phyloP scores from a whole-genome alignment of 2,329 filamentous ascomycete species.

The Cladosporium oxysporum region DNA sequence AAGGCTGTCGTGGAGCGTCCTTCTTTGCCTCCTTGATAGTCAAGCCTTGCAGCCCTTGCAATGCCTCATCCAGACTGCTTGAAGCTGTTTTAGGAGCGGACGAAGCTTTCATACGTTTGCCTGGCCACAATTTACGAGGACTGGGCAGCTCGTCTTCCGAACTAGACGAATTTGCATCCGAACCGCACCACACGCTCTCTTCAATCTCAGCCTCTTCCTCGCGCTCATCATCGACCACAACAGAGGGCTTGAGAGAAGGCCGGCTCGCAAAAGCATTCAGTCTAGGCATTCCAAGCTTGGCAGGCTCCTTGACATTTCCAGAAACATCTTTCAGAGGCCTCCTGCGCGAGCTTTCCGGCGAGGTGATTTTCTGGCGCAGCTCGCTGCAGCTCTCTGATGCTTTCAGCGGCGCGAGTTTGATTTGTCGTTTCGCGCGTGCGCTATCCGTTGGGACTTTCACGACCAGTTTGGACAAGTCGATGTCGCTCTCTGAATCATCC shows the following conservation, averaged over 20 bases:
- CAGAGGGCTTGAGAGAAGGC: slow-evolving; percentile 12
- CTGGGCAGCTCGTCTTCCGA: slow-evolving; percentile 34
- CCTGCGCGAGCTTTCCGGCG: slow-evolving; percentile 18
- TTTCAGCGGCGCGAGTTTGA: slow-evolving; percentile 26
- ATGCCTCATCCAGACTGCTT: slow-evolving; percentile 3
- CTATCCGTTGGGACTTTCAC: neutral
- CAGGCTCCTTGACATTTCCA: slow-evolving; percentile 3
- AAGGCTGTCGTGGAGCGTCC: neutral
- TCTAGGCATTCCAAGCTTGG: neutral
- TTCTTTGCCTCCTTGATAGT: slow-evolving; percentile 12
- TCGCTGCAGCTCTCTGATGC: slow-evolving; percentile 19
- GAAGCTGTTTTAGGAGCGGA: neutral
- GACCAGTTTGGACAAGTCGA: neutral
- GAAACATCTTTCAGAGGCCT: slow-evolving; percentile 13
- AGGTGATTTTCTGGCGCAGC: slow-evolving; percentile 18
- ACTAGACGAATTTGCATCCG: slow-evolving; percentile 25
- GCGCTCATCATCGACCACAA: slow-evolving; percentile 14
- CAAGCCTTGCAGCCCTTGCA: slow-evolving; percentile 14
- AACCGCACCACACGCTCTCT: slow-evolving; percentile 39
- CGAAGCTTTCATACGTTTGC: neutral
- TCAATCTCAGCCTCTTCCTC: slow-evolving; percentile 34
- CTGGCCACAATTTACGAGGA: slow-evolving; percentile 28
- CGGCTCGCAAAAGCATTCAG: slow-evolving; percentile 5
- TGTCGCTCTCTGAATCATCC: neutral
- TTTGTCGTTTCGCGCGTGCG: slow-evolving; percentile 18